phyloP scores from a whole-genome alignment of 305 asterid genomes.

The Solanum hybrid region DNA sequence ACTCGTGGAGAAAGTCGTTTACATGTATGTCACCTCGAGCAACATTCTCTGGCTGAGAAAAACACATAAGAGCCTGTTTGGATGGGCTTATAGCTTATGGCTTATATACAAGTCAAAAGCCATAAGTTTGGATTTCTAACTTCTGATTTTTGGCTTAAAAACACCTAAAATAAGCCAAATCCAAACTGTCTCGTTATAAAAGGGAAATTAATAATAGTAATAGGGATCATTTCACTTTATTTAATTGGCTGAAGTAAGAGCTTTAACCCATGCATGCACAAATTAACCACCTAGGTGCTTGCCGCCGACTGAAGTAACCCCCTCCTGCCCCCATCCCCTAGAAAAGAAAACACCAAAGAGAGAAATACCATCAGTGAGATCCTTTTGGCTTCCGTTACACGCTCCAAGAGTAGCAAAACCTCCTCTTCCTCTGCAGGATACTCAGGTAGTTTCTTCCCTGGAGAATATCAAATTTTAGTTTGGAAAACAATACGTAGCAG shows the following conservation, averaged over 20 bases:
- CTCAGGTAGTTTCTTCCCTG: slow-evolving; percentile 69
- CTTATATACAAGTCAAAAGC: neutral
- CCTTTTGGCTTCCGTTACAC: slow-evolving; percentile 71
- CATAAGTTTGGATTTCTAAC: neutral
- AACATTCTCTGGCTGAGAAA: neutral
- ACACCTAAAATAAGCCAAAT: neutral
- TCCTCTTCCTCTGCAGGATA: slow-evolving; percentile 69
- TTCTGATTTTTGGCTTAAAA: neutral
- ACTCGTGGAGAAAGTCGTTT: neutral
- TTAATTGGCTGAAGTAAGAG: neutral
- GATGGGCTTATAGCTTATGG: neutral
- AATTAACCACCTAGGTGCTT: neutral
- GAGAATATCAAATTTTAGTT: slow-evolving; percentile 6
- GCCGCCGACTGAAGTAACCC: neutral
- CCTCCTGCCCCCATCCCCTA: neutral
- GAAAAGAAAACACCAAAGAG: neutral
- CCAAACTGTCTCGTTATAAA: neutral
- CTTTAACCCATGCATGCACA: neutral
- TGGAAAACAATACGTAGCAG: neutral
- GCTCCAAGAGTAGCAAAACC: slow-evolving; percentile 56
- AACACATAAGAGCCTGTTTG: neutral
- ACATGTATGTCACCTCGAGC: neutral
- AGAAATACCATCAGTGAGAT: slow-evolving; percentile 52
- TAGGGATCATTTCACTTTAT: neutral
- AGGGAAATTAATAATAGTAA: neutral